A percentile compares a stretch with the other conserved stretches of the same genome.
These are phyloP conservation scores for Artemisia argyi DNA, from an alignment of 129 eudicot species.

Conservation along the genomic window DNA sequence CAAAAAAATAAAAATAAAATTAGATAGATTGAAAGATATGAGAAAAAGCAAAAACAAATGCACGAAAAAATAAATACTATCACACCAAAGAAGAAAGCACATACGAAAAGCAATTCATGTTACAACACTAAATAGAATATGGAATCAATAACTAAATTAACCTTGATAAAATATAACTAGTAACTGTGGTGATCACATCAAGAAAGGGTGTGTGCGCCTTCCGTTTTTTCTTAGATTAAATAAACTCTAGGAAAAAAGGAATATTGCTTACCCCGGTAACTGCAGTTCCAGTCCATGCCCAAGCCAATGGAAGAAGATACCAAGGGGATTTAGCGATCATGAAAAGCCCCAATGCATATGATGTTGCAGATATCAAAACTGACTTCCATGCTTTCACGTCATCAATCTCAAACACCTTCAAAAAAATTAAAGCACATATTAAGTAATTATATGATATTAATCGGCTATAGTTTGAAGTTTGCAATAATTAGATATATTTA, in stretches of 20 bases:
- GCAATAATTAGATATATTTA: background rate
- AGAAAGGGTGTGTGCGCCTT: background rate
- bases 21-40: background rate
- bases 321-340: constrained; percentile 90
- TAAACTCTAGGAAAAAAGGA: background rate
- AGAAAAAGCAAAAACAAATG: constrained; percentile 11
- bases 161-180: background rate
- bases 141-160: too few relatives aligned
- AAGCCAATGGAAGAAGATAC: constrained; percentile 94
- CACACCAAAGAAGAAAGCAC: background rate
- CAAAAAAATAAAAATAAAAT: constrained; percentile 1
- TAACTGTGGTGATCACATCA: background rate
- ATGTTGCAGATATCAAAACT: constrained; percentile 70
- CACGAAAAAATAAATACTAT: background rate
- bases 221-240: background rate
- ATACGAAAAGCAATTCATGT: background rate
- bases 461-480: constrained; percentile 1
- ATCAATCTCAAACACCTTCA: constrained; percentile 91
- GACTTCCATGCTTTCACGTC: constrained; percentile 89
- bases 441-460: background rate
- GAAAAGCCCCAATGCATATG: constrained; percentile 81
- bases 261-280: constrained; percentile 80
- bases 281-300: constrained; percentile 99
- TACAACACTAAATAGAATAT: too few relatives aligned
- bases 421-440: background rate